Conservation (phyloP, 1,284 basidiomycete species). For the Schizophyllum amplum region DNA sequence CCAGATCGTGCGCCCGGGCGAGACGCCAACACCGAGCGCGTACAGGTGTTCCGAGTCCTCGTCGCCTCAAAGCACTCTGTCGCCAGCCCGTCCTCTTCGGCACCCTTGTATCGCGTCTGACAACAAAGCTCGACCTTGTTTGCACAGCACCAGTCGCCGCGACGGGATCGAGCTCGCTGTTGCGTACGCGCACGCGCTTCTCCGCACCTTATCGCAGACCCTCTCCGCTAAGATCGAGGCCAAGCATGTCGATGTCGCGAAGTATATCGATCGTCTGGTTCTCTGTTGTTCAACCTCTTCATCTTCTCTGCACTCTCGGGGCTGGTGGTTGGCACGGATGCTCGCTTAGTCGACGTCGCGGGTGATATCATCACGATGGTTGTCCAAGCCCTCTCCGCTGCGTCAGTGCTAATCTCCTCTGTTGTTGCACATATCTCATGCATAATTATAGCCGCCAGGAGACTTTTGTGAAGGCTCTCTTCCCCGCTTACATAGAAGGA, state of each 20-base stretch:
- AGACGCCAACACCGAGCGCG: slow-evolving; percentile 47
- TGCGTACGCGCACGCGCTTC: slow-evolving; percentile 80
- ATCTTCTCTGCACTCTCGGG: slow-evolving; percentile 44
- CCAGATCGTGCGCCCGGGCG: slow-evolving; percentile 58
- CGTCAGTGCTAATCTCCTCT: slow-evolving; percentile 40
- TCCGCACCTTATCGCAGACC: slow-evolving; percentile 59
- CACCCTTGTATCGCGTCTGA: slow-evolving; percentile 72
- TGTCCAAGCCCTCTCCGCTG: slow-evolving; percentile 49
- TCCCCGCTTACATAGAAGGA: slow-evolving; percentile 55
- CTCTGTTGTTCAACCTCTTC: slow-evolving; percentile 65
- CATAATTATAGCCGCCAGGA: slow-evolving; percentile 44
- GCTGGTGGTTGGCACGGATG: slow-evolving; percentile 36
- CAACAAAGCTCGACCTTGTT: slow-evolving; percentile 71
- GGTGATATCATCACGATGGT: slow-evolving; percentile 64
- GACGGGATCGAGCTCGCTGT: slow-evolving; percentile 46
- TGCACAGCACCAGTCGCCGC: slow-evolving; percentile 29
- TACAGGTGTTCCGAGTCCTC: slow-evolving; percentile 64
- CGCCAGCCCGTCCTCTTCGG: slow-evolving; percentile 76
- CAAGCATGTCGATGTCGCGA: slow-evolving; percentile 61
- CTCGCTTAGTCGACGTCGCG: slow-evolving; percentile 56
- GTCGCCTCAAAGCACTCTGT: slow-evolving; percentile 73
- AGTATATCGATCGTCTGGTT: slow-evolving; percentile 71
- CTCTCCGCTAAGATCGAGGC: slow-evolving; percentile 58
- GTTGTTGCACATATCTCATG: slow-evolving; percentile 2
- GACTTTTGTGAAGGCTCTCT: slow-evolving; percentile 42